These are phyloP conservation scores for Sporobolus alterniflorus DNA, from an alignment of 202 grass and related monocot genomes.

Conservation along the genomic window DNA sequence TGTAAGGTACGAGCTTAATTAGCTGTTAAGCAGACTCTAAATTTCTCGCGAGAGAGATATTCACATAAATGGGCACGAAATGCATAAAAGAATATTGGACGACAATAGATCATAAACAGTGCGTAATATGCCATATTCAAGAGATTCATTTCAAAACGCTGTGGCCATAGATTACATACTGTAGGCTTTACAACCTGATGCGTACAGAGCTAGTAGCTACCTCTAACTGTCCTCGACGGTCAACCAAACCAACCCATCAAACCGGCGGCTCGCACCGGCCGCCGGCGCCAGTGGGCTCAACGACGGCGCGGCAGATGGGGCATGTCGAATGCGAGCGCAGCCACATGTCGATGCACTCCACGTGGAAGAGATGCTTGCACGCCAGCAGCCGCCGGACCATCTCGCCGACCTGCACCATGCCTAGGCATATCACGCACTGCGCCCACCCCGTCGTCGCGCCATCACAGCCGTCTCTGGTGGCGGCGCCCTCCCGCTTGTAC, in stretches of 20 bases:
- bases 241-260: conserved; percentile 19
- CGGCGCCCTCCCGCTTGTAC: conserved; percentile 32
- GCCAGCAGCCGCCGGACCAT: conserved; percentile 46
- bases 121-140: no score
- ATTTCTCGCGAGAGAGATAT: no score
- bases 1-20: no score
- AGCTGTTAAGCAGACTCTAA: no score
- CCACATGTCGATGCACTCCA: conserved; percentile 45
- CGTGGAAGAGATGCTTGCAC: conserved; percentile 51
- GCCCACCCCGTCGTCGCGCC: conserved; percentile 36
- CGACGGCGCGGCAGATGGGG: conserved; percentile 46
- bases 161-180: no score
- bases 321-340: conserved; percentile 43
- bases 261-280: conserved; percentile 15
- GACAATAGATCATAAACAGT: no score
- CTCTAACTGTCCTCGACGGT: neutral
- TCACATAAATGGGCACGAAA: no score
- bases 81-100: no score
- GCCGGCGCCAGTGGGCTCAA: neutral
- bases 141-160: no score
- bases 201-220: no score
- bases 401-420: conserved; percentile 47
- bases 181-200: no score
- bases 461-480: neutral
- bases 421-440: conserved; percentile 56